phyloP scores from a whole-genome alignment of 768 basidiomycete genomes.

The Rhodotorula taiwanensis region DNA sequence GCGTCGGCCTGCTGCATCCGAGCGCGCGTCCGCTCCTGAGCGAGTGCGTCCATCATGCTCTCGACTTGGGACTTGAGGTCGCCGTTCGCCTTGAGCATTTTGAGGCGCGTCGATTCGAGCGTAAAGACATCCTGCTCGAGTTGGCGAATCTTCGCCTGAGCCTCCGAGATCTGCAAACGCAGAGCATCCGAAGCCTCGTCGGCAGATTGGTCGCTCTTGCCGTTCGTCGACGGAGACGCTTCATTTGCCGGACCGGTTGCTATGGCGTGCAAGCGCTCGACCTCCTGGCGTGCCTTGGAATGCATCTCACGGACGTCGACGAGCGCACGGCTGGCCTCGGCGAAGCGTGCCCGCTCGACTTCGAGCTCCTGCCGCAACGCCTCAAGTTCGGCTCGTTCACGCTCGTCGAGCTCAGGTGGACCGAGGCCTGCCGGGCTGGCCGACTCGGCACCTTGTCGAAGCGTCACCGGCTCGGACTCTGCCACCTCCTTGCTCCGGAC shows the following conservation, averaged over 20 bases:
- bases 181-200: conserved; percentile 45
- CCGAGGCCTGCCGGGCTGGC: no score
- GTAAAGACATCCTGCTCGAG: conserved; percentile 68
- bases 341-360: conserved; percentile 43
- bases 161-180: conserved; percentile 66
- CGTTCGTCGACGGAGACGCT: no score
- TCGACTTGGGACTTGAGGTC: conserved; percentile 37
- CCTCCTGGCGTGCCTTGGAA: conserved; percentile 21
- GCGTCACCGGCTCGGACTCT: no score
- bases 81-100: conserved; percentile 35
- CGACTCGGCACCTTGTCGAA: no score
- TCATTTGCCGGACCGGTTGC: not conserved
- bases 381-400: conserved; percentile 18
- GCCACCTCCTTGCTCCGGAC: conserved; percentile 1
- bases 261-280: conserved; percentile 1
- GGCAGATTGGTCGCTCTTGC: no score
- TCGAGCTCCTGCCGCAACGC: conserved; percentile 24
- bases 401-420: conserved; percentile 2
- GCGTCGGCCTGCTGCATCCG: no score
- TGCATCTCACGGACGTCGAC: conserved; percentile 17
- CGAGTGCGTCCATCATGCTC: conserved; percentile 31
- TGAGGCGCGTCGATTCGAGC: conserved; percentile 61
- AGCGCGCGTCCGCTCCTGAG: conserved; percentile 14
- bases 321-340: conserved; percentile 14
- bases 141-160: conserved; percentile 69